Evolutionary conservation across 441 rosid species (phyloP).

Genomic region (Syzygium malaccense): DNA sequence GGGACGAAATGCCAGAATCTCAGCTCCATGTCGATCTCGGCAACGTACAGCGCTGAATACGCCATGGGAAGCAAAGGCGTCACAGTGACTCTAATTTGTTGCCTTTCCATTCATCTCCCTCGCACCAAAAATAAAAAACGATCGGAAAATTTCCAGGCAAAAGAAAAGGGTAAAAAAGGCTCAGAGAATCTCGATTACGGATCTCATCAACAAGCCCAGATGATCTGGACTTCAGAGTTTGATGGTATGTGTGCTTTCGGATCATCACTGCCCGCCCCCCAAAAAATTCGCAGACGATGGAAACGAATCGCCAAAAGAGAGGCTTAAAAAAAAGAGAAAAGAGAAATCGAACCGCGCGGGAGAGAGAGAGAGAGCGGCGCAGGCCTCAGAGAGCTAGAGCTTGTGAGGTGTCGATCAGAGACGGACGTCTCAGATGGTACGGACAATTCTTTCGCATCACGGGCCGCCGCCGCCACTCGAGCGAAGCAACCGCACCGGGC

Average conservation of each 20-base stretch:
- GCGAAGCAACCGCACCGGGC: not conserved
- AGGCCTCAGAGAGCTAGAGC: constrained; percentile 27
- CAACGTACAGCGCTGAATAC: constrained; percentile 23
- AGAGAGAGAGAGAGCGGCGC: not conserved
- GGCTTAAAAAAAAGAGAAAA: not conserved
- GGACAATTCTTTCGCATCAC: constrained; percentile 34
- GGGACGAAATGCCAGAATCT: not conserved
- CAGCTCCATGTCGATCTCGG: not conserved
- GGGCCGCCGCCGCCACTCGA: constrained; percentile 7
- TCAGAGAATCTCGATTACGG: constrained; percentile 8
- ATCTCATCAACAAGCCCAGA: constrained; percentile 27
- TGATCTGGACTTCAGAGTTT: constrained; percentile 33
- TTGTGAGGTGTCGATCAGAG: constrained; percentile 13
- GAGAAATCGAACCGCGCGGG: not conserved
- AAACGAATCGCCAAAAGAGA: not conserved
- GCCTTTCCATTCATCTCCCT: constrained; percentile 8
- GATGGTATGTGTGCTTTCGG: constrained; percentile 32
- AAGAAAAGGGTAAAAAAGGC: not conserved
- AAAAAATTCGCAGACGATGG: not conserved
- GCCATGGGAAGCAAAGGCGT: constrained; percentile 23
- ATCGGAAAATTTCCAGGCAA: not conserved
- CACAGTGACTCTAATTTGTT: constrained; percentile 64
- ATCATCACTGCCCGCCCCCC: constrained; percentile 25
- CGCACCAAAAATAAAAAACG: not conserved
- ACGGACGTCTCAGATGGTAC: constrained; percentile 37